Percentiles rank a stretch among this genome's conserved stretches.
These are phyloP conservation scores for Wickerhamiella vanderwaltii DNA, from an alignment of 805 yeast species.

Conservation along the genomic window DNA sequence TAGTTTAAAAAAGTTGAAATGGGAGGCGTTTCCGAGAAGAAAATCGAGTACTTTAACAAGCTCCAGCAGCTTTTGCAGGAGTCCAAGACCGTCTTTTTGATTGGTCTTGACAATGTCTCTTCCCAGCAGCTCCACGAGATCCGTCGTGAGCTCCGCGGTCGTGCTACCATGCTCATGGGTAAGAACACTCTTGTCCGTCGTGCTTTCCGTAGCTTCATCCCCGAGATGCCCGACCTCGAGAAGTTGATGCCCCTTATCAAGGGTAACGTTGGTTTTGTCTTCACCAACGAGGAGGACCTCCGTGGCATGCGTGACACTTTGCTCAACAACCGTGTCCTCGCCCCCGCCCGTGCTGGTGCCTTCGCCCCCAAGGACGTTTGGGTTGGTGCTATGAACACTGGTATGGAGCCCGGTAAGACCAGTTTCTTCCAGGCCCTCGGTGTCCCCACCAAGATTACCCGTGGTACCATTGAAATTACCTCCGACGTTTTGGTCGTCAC, in stretches of 20 bases:
- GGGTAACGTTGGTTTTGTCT: constrained; percentile 99
- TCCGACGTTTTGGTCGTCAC: constrained; percentile 91
- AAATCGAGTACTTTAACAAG: constrained; percentile 87
- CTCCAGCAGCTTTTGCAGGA: constrained; percentile 91
- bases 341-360: constrained; percentile 99
- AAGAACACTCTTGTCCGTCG: constrained; percentile 99
- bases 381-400: constrained; percentile 99
- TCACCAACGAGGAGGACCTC: constrained; percentile 90
- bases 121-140: constrained; percentile 99
- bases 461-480: constrained; percentile 99
- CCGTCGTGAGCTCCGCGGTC: constrained; percentile 92
- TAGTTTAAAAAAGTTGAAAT: constrained; percentile 63
- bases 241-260: constrained; percentile 85
- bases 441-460: constrained; percentile 99
- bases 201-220: constrained; percentile 91
- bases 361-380: constrained; percentile 95
- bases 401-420: constrained; percentile 99
- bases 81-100: constrained; percentile 96
- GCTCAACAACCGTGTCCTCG: constrained; percentile 91
- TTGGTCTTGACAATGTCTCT: constrained; percentile 99
- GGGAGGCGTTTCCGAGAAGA: constrained; percentile 99
- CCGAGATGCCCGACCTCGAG: constrained; percentile 93
- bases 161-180: constrained; percentile 96
- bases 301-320: constrained; percentile 82
- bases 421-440: constrained; percentile 99